A percentile compares a stretch with the other conserved stretches of the same genome.
phyloP scores from a whole-genome alignment of 179 eudicot genomes.

The Spergularia azorica region DNA sequence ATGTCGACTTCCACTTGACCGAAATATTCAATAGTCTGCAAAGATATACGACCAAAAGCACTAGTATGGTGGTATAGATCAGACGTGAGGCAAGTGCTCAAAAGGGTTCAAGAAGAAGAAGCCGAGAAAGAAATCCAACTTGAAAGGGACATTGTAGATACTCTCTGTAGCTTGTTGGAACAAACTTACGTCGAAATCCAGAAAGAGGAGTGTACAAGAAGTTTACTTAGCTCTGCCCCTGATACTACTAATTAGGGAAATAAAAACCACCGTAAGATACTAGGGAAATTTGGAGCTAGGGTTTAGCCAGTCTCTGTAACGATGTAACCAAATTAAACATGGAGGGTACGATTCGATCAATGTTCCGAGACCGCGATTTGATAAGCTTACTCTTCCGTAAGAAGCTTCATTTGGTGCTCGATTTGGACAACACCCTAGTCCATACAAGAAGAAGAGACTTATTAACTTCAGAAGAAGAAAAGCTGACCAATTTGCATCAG shows the following conservation, averaged over 20 bases:
- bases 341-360: no score
- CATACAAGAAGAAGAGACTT: background rate
- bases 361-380: slow-evolving; percentile 10
- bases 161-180: no score
- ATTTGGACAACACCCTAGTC: slow-evolving; percentile 18
- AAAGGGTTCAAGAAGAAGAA: background rate
- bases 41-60: background rate
- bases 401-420: slow-evolving; percentile 21
- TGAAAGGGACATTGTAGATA: background rate
- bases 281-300: no score
- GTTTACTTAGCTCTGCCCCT: background rate
- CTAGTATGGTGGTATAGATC: background rate
- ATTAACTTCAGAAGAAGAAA: background rate
- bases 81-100: slow-evolving; percentile 12
- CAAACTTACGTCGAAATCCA: background rate
- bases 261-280: no score
- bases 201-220: background rate
- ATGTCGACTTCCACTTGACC: background rate
- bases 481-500: background rate
- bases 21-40: no score
- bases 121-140: background rate
- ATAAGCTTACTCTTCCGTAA: background rate
- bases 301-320: no score
- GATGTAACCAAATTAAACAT: background rate
- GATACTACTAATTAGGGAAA: background rate